These are phyloP conservation scores for Vaccinium corymbosum DNA, from an alignment of 148 eudicot genomes.

Conservation along the genomic window DNA sequence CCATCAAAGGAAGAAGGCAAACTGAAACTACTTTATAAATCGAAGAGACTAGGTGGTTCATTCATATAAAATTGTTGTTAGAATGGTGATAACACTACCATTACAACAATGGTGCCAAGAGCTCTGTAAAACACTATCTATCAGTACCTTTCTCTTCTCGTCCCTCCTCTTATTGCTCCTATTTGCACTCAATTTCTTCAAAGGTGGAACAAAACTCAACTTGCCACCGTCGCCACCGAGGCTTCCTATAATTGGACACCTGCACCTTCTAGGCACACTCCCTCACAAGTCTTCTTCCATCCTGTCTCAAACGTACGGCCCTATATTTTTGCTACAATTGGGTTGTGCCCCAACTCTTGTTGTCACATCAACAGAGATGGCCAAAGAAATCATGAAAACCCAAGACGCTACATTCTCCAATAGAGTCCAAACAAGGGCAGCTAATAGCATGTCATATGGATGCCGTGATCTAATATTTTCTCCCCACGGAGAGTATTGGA, in stretches of 20 bases:
- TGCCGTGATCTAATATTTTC: neutral
- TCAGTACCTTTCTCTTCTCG: neutral
- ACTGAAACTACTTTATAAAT: neutral
- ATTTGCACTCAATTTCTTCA: neutral
- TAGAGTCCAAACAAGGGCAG: neutral
- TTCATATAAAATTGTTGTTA: neutral
- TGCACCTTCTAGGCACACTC: neutral
- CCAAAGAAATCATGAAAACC: neutral
- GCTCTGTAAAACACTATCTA: no score
- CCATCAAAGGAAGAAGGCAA: neutral
- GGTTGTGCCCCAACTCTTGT: neutral
- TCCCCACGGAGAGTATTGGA: conserved; percentile 5
- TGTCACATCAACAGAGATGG: neutral
- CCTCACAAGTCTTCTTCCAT: conserved; percentile 1
- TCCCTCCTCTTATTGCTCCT: neutral
- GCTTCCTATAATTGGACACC: conserved; percentile 14
- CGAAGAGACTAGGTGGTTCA: neutral
- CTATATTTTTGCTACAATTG: neutral
- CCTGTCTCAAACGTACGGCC: neutral
- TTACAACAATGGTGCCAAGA: neutral
- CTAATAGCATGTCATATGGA: neutral
- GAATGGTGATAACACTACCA: neutral
- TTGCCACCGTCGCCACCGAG: conserved; percentile 6
- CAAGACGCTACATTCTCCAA: neutral
- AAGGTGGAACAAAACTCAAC: neutral